Evolutionary conservation across 192 early-diverging fungal species (phyloP).

Genomic region (Neocallimastix lanati): DNA sequence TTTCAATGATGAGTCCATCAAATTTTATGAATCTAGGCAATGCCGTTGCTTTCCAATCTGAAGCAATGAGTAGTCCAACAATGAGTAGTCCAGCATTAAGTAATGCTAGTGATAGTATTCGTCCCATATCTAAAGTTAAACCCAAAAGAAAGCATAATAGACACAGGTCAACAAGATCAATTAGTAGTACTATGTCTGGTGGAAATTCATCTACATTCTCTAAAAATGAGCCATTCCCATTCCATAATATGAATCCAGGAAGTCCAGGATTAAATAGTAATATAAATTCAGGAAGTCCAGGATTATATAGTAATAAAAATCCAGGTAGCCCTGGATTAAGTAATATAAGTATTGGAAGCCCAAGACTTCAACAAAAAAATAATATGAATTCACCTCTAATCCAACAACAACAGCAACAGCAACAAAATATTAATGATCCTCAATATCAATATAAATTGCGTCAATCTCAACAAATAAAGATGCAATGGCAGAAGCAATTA

Average conservation of each 20-base stretch:
- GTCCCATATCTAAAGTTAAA: neutral
- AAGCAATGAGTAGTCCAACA: neutral
- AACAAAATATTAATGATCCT: neutral
- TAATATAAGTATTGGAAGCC: too few relatives aligned
- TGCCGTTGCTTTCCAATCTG: neutral
- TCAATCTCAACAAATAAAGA: neutral
- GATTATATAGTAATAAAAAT: too few relatives aligned
- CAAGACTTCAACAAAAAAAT: too few relatives aligned
- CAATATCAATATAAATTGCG: neutral
- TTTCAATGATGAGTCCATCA: neutral
- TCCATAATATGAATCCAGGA: too few relatives aligned
- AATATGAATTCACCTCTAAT: too few relatives aligned
- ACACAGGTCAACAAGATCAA: neutral
- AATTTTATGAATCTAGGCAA: neutral
- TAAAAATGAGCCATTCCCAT: neutral
- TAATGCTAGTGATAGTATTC: neutral
- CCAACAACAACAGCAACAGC: neutral
- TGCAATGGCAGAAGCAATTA: neutral
- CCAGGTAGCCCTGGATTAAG: too few relatives aligned
- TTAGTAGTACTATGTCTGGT: neutral
- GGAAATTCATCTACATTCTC: neutral
- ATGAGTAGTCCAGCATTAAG: neutral
- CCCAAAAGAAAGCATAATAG: neutral
- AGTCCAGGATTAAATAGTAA: too few relatives aligned
- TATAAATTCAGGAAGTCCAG: too few relatives aligned